Base-by-base conservation (phyloP, 2,329 filamentous ascomycete genomes). In the Chaetomiaceae sp. region DNA sequence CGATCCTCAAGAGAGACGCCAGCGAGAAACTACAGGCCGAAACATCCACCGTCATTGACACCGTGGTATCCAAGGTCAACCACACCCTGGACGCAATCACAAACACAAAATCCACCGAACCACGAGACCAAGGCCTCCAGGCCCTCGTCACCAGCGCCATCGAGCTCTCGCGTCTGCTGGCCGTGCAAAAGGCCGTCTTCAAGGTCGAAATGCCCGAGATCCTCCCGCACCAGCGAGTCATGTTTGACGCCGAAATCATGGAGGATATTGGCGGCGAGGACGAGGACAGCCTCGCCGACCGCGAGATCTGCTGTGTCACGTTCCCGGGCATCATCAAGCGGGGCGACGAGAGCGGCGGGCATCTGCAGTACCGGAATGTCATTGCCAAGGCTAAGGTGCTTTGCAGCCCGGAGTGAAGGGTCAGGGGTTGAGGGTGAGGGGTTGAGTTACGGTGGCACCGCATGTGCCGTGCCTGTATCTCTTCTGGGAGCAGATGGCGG, bases 301-400 rank as follows among this genome's bases (percentile, higher is more conserved):
- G 81, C 47, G 76, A 82, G 49, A 77, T 88, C 33, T 73, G 71
- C 53, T 87, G 83, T 65, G 78, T 85, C 20, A 80, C 80, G 2
- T 87, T 85, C 52, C 84, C 84, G 1, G 80, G 80, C 6, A 74
- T 88, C 20, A 72, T 83, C 53, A 88, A 88, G 69, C 71, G 74
- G 20, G 84, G 84, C 6, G 82, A 87, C 65, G 83, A 85, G 69
- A 80, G 77, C 57, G 84, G 84, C 22, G 76, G 78, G 36, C 78
- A 83, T 57, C 68, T 79, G 61, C 78, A 85, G 63, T 78, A 81
- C 57, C 74, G 75, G 38, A 87, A 87, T 64, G 75, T 87, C 42
- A 80, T 88, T 59, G 72, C 78, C 54, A 87, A 85, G 68, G 81
- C 83, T n/a, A 79, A 78, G 61, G 84, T 88, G 5, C 68, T 87